These are phyloP conservation scores for Exophiala sp. DNA, from an alignment of 2,329 filamentous ascomycete genomes.

Conservation along the genomic window DNA sequence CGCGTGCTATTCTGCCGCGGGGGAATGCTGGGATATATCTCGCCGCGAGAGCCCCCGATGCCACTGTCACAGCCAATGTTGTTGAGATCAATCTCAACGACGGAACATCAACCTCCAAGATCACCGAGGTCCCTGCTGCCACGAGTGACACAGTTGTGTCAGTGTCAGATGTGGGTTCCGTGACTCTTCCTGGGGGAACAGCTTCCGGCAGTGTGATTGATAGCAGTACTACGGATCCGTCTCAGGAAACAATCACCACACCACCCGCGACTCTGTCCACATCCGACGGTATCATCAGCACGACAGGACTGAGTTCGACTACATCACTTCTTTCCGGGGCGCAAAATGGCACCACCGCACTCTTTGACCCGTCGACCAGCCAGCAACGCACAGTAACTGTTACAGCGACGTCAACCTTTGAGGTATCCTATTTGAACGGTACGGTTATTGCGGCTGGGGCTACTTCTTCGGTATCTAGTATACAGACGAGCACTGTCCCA, in stretches of 20 bases:
- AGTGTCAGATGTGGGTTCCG: constrained; percentile 18
- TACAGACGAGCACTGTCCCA: constrained; percentile 1
- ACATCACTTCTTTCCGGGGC: constrained; percentile 1
- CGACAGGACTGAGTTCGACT: constrained; percentile 7
- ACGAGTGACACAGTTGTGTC: constrained; percentile 21
- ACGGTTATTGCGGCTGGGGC: constrained; percentile 15
- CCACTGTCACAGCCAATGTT: constrained; percentile 25
- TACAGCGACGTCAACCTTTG: constrained; percentile 26
- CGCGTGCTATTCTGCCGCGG: constrained; percentile 11
- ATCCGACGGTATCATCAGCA: constrained; percentile 3
- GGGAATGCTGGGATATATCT: constrained; percentile 22
- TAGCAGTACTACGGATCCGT: constrained; percentile 6
- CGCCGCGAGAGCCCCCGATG: constrained; percentile 20
- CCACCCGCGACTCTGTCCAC: constrained; percentile 5
- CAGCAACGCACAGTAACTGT: constrained; percentile 17
- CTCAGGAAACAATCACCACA: constrained; percentile 16
- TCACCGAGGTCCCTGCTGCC: constrained; percentile 21
- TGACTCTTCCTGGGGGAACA: constrained; percentile 20
- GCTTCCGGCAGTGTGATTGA: constrained; percentile 2
- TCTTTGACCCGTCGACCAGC: constrained; percentile 1
- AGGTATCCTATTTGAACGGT: constrained; percentile 24
- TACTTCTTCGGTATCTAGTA: neutral
- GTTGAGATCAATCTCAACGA: constrained; percentile 27
- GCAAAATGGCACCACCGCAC: constrained; percentile 7
- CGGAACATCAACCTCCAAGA: constrained; percentile 19